Evolutionary conservation across 805 yeast genomes (phyloP), one percentile per base, ranked within the genome.

Genomic region (Spathaspora boniae): DNA sequence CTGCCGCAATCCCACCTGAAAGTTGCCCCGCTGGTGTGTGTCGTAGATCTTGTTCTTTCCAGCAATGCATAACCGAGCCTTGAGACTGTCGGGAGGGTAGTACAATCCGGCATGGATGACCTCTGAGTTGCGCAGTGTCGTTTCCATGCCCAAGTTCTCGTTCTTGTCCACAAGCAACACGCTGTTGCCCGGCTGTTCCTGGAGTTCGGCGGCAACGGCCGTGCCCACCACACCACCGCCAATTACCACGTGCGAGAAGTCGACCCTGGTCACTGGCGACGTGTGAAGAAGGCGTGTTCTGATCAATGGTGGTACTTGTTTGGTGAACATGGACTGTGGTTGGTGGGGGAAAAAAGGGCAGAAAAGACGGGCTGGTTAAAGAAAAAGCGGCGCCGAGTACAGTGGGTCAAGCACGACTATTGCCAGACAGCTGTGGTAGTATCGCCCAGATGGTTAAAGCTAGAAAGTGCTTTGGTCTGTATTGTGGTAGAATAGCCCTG

Each of bases 71-170:
- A 88, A 58, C 44, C 66, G 58, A 0, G 86, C 76, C 51, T 86
- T 82, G 36, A 89, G 63, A 2, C 83, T 71, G 39, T 75, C 74
- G 7, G 65, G 60, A 0, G 95, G 94, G 50, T 85, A 83, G 54
- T 89, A 89, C 5, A 88, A 50, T 0, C 96, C 96, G 0, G 95
- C 95, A 59, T 88, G 97, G 16, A 88, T 82, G 17, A 89, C 97
- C 51, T 89, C 97, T 2, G 95, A 84, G 63, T 88, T 88, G 34
- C 96, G 66, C n/a, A 91, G 74, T 5, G 94, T 82, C 0, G 95
- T 86, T 48, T 88, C 96, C 45, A 74, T 72, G 1, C 96, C 96
- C 32, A 78, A 54, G 23, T 66, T 65, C 1, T 60, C 55, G 53
- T 87, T 77, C 49, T 82, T 78, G 47, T 88, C 97, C 2, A 88